Percentiles rank a stretch among this genome's conserved stretches.
Conservation (phyloP, 192 early-diverging fungal genomes). For the Backusella psychrophila region DNA sequence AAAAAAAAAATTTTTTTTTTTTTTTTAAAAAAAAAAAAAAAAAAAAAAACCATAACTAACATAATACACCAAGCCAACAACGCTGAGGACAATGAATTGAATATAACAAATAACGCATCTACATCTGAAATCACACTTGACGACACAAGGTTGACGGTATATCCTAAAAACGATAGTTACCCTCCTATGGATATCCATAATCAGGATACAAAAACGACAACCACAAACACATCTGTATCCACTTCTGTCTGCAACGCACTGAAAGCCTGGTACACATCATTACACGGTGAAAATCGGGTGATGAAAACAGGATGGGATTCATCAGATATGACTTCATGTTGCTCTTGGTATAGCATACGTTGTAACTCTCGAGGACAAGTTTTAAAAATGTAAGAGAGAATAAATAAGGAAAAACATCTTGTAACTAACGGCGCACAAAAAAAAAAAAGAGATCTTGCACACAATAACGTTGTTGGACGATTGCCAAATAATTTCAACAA, state of each 20-base stretch:
- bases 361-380: constrained; percentile 30
- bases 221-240: background rate
- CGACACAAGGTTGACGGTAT: background rate
- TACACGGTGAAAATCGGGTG: constrained; percentile 25
- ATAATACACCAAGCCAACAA: background rate
- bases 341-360: constrained; percentile 21
- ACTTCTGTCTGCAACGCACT: constrained; percentile 19
- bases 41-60: background rate
- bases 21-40: too few species aligned
- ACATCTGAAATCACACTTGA: background rate
- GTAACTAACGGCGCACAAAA: background rate
- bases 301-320: constrained; percentile 24
- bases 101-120: background rate
- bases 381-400: constrained; percentile 21
- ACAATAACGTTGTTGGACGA: constrained; percentile 27
- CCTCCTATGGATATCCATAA: background rate
- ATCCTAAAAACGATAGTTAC: background rate
- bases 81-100: background rate
- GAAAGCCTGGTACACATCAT: constrained; percentile 13
- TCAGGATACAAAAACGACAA: background rate
- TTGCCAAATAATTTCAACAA: constrained; percentile 23
- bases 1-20: too few species aligned
- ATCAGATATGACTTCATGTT: constrained; percentile 30
- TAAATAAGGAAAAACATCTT: background rate
- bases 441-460: constrained; percentile 20